These are phyloP conservation scores for Chrysosporium keratinophilum DNA, from an alignment of 2,329 filamentous ascomycete species.

Conservation along the genomic window DNA sequence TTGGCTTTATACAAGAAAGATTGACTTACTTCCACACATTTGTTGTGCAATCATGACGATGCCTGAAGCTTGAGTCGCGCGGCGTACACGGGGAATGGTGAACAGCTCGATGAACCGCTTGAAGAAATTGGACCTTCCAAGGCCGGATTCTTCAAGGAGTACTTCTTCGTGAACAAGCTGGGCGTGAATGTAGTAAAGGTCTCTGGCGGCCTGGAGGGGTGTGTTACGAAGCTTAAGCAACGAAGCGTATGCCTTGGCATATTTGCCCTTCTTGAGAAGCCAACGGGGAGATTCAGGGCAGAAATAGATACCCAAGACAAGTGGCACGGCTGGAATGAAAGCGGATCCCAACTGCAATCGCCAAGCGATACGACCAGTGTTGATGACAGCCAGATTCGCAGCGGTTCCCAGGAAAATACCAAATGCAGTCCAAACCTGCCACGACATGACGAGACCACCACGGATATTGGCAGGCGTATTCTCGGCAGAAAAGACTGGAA, in stretches of 20 bases:
- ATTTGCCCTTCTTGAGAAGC: conserved; percentile 56
- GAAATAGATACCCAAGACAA: conserved; percentile 49
- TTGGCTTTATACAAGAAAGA: background rate
- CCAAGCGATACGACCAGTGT: conserved; percentile 52
- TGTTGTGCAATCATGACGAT: conserved; percentile 27
- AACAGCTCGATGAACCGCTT: conserved; percentile 27
- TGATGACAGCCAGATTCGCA: conserved; percentile 54
- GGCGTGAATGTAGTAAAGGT: conserved; percentile 49
- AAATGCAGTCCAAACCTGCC: conserved; percentile 43
- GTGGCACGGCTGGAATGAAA: conserved; percentile 52
- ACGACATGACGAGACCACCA: conserved; percentile 48
- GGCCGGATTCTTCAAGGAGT: conserved; percentile 31
- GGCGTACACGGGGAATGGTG: conserved; percentile 24
- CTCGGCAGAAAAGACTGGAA: conserved; percentile 46
- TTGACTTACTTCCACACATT: conserved; percentile 29
- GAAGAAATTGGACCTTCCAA: conserved; percentile 40
- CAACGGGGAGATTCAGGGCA: conserved; percentile 57
- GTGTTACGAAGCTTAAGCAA: conserved; percentile 50
- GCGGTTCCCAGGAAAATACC: conserved; percentile 59
- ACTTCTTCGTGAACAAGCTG: conserved; percentile 27
- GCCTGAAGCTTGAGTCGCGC: conserved; percentile 24
- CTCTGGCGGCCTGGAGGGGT: conserved; percentile 49
- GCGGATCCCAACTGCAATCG: conserved; percentile 54
- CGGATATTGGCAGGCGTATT: conserved; percentile 46
- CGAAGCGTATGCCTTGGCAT: conserved; percentile 50